Percentiles rank a stretch among this genome's conserved stretches.
These are phyloP conservation scores for Tetrahymena malaccensis DNA, from an alignment of 73 alveolate genomes.

Conservation along the genomic window DNA sequence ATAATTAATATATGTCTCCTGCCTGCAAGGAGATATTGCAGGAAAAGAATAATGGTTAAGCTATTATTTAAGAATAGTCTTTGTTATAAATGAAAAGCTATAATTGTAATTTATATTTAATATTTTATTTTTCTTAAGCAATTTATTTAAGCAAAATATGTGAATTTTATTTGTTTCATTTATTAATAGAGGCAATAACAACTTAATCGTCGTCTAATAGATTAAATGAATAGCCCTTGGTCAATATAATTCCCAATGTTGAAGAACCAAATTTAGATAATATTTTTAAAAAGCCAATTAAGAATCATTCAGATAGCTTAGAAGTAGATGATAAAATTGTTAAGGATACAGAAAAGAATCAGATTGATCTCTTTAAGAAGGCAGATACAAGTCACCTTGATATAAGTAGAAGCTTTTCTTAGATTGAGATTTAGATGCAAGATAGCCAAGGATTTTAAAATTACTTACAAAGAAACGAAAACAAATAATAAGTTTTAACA, in stretches of 20 bases:
- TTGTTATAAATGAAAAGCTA: not conserved
- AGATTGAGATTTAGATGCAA: not conserved
- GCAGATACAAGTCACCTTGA: not conserved
- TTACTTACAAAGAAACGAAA: too few species aligned
- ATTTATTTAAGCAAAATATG: too few species aligned
- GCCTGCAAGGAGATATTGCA: not conserved
- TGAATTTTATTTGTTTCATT: too few species aligned
- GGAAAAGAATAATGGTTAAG: not conserved
- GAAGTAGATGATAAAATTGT: not conserved
- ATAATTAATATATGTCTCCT: not conserved
- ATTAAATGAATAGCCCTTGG: not conserved
- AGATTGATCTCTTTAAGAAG: not conserved
- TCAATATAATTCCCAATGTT: too few species aligned
- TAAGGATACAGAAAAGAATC: not conserved
- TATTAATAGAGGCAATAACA: too few species aligned
- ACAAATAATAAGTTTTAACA: too few species aligned
- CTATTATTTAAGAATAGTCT: not conserved
- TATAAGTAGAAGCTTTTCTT: not conserved
- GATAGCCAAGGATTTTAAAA: not conserved
- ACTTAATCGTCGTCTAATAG: too few species aligned
- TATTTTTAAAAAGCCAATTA: too few species aligned
- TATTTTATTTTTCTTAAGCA: too few species aligned
- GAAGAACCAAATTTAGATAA: not conserved
- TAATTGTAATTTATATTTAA: too few species aligned
- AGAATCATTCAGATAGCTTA: not conserved